Evolutionary conservation across 2,329 filamentous ascomycete species (phyloP).

Genomic region (Botryotinia globosa): DNA sequence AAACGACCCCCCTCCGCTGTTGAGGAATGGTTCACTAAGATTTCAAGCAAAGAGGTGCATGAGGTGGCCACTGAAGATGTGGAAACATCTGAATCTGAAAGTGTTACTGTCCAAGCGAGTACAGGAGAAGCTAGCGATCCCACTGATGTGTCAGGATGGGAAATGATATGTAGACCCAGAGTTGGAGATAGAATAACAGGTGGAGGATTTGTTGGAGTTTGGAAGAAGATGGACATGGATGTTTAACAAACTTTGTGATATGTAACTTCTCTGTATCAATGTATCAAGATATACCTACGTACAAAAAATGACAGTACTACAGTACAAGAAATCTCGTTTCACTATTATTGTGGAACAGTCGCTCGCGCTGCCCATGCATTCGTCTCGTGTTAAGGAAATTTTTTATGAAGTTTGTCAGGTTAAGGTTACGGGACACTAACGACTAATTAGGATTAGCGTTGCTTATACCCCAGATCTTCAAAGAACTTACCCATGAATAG

Average conservation of each 20-base stretch:
- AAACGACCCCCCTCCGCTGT: background rate
- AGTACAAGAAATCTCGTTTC: too few relatives aligned
- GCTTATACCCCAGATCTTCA: constrained; percentile 20
- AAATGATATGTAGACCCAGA: constrained; percentile 52
- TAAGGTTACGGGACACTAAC: background rate
- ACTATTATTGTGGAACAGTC: background rate
- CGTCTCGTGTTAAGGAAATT: background rate
- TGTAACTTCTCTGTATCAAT: background rate
- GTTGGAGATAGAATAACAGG: constrained; percentile 47
- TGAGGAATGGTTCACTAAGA: background rate
- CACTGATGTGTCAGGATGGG: constrained; percentile 35
- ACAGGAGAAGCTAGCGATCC: background rate
- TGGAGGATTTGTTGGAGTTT: constrained; percentile 52
- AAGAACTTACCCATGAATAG: constrained; percentile 2
- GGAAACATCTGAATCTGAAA: background rate
- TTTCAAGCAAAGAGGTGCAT: background rate
- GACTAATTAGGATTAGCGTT: background rate
- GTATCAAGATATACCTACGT: background rate
- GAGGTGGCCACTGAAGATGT: background rate
- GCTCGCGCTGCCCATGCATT: background rate
- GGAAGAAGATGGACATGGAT: constrained; percentile 27
- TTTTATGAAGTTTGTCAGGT: background rate
- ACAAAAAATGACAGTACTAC: background rate
- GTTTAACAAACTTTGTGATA: background rate
- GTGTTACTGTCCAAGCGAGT: background rate